phyloP scores from a whole-genome alignment of 2,329 filamentous ascomycete genomes.

The Waltergamsia citrina region DNA sequence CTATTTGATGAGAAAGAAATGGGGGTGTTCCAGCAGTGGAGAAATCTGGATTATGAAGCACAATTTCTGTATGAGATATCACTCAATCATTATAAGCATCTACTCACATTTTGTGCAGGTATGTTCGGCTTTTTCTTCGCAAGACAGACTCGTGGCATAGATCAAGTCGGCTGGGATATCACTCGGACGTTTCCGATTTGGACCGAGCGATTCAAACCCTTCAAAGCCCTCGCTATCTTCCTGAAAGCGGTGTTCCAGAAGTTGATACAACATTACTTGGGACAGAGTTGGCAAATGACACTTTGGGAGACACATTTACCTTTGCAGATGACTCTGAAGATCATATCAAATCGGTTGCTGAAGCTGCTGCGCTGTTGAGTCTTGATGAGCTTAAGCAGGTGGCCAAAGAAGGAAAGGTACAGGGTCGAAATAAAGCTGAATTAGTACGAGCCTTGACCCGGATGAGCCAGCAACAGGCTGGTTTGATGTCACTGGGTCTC shows the following conservation, averaged over 20 bases:
- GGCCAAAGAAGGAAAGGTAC: slow-evolving; percentile 77
- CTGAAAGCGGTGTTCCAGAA: slow-evolving; percentile 17
- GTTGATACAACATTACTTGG: slow-evolving; percentile 12
- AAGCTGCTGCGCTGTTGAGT: slow-evolving; percentile 72
- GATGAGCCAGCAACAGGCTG: slow-evolving; percentile 64
- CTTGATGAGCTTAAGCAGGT: slow-evolving; percentile 80
- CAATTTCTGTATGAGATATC: slow-evolving; percentile 67
- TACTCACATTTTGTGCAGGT: slow-evolving; percentile 37
- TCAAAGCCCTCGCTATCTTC: slow-evolving; percentile 48
- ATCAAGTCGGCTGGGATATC: slow-evolving; percentile 65
- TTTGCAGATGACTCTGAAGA: slow-evolving; percentile 76
- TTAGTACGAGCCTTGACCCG: slow-evolving; percentile 64
- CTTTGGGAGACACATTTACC: slow-evolving; percentile 50
- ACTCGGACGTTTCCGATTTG: slow-evolving; percentile 73
- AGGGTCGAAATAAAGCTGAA: slow-evolving; percentile 81
- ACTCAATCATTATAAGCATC: too few species aligned
- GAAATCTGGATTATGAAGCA: slow-evolving; percentile 64
- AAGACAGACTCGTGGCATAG: slow-evolving; percentile 92
- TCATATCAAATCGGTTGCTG: slow-evolving; percentile 67
- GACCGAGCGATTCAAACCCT: slow-evolving; percentile 55
- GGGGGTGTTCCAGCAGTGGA: slow-evolving; percentile 70
- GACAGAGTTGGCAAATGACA: slow-evolving; percentile 28
- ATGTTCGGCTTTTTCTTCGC: slow-evolving; percentile 84
- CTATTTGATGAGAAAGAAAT: slow-evolving; percentile 76
- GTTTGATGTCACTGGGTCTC: slow-evolving; percentile 61